A percentile compares a stretch with the other conserved stretches of the same genome.
Conservation (phyloP, 805 yeast species). For the Blastobotrys terrestris region DNA sequence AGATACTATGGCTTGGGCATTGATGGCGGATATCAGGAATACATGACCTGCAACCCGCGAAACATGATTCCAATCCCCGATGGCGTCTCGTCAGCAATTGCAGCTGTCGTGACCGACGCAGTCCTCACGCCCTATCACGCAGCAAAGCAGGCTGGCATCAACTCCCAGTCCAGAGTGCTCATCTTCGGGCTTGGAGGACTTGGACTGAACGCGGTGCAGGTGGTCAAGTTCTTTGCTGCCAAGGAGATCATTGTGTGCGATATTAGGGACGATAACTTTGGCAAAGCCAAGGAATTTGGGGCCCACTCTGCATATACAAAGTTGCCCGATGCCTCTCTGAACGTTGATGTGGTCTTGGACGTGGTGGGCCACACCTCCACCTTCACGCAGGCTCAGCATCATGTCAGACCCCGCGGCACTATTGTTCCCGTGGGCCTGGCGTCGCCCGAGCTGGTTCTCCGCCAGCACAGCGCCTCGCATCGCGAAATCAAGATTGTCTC, state of each 20-base stretch:
- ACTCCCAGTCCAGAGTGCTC: slow-evolving; percentile 24
- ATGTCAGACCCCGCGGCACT: slow-evolving; percentile 34
- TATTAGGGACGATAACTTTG: slow-evolving; percentile 26
- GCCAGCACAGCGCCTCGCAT: slow-evolving; percentile 35
- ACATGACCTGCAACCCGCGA: slow-evolving; percentile 19
- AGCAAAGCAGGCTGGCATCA: slow-evolving; percentile 25
- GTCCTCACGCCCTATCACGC: slow-evolving; percentile 34
- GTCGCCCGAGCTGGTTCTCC: slow-evolving; percentile 28
- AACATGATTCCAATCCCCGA: slow-evolving; percentile 27
- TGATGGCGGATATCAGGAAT: slow-evolving; percentile 33
- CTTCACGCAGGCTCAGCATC: slow-evolving; percentile 27
- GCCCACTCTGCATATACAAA: slow-evolving; percentile 39
- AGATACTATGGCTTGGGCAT: slow-evolving; percentile 23
- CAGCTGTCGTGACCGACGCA: slow-evolving; percentile 32
- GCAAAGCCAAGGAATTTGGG: slow-evolving; percentile 32
- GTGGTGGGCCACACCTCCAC: slow-evolving; percentile 23
- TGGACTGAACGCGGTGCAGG: slow-evolving; percentile 31
- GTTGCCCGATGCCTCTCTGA: slow-evolving; percentile 24
- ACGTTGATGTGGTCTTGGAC: slow-evolving; percentile 35
- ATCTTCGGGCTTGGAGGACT: slow-evolving; percentile 33
- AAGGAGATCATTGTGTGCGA: slow-evolving; percentile 23
- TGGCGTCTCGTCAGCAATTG: slow-evolving; percentile 25
- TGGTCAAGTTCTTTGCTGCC: slow-evolving; percentile 17
- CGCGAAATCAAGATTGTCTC: slow-evolving; percentile 38
- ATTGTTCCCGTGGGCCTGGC: slow-evolving; percentile 43